Conservation (phyloP, 164 flowering plant species). For the Stephania yunnanensis region DNA sequence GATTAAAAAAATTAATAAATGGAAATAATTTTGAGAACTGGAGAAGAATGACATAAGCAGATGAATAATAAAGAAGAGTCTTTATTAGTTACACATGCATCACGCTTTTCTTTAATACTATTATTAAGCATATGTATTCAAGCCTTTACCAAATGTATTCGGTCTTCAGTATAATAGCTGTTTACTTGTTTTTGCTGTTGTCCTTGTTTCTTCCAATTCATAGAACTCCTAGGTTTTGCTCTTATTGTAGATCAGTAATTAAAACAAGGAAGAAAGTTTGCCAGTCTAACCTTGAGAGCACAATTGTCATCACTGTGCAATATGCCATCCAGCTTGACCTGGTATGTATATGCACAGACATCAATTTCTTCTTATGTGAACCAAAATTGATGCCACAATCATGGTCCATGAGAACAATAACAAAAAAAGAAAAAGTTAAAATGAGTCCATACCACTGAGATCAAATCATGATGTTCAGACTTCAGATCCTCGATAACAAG, state of each 20-base stretch:
- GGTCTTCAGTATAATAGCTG: not conserved
- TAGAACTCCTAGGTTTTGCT: not conserved
- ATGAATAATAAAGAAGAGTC: not conserved
- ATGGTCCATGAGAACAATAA: not conserved
- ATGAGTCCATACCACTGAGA: conserved; percentile 57
- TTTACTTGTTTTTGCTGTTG: not conserved
- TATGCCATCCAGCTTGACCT: conserved; percentile 81
- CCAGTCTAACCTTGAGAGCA: conserved; percentile 65
- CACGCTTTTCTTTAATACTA: not conserved
- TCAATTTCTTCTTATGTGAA: not conserved
- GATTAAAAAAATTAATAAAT: not conserved
- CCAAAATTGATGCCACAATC: not conserved
- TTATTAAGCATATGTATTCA: not conserved
- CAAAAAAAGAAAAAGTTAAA: not conserved
- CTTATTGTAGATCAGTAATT: not conserved
- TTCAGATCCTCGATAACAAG: conserved; percentile 67
- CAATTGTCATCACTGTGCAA: conserved; percentile 72
- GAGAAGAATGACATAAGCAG: not conserved
- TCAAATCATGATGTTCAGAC: conserved; percentile 53
- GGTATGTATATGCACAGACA: conserved; percentile 16
- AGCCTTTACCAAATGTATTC: not conserved
- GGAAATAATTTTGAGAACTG: not conserved
- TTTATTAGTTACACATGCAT: not conserved
- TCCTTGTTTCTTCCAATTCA: not conserved
- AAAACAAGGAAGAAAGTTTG: not conserved